Conservation (phyloP, 2,329 filamentous ascomycete genomes). For the Dothistroma septosporum region DNA sequence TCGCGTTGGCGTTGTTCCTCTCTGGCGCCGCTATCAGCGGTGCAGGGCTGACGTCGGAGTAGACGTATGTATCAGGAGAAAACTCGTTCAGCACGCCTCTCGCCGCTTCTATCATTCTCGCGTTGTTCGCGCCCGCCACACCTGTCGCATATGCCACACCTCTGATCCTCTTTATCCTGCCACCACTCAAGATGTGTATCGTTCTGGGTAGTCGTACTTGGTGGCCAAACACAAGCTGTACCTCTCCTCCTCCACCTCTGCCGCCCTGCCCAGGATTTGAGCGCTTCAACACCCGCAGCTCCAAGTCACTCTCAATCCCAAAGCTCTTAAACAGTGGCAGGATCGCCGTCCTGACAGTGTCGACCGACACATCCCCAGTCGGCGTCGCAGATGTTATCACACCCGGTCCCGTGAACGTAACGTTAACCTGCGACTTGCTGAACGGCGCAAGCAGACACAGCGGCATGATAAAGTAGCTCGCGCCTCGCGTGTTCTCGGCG, state of each 20-base stretch:
- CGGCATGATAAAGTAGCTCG: slow-evolving; percentile 88
- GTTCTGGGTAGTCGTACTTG: slow-evolving; percentile 93
- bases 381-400: slow-evolving; percentile 87
- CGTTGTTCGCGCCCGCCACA: slow-evolving; percentile 88
- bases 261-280: slow-evolving; percentile 74
- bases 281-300: slow-evolving; percentile 74
- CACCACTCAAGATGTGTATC: slow-evolving; percentile 78
- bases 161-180: slow-evolving; percentile 79
- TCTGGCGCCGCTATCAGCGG: slow-evolving; percentile 65
- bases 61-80: slow-evolving; percentile 85
- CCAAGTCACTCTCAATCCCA: slow-evolving; percentile 80
- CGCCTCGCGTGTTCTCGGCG: slow-evolving; percentile 69
- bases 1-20: slow-evolving; percentile 55
- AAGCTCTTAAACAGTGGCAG: slow-evolving; percentile 87
- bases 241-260: slow-evolving; percentile 78
- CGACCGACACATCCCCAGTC: slow-evolving; percentile 80
- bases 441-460: slow-evolving; percentile 90
- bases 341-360: slow-evolving; percentile 89
- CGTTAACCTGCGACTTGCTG: slow-evolving; percentile 83
- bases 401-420: slow-evolving; percentile 82
- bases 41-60: slow-evolving; percentile 61
- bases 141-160: slow-evolving; percentile 93
- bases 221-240: slow-evolving; percentile 90
- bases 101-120: slow-evolving; percentile 87
- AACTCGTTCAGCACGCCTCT: slow-evolving; percentile 82